Evolutionary conservation across 2,329 filamentous ascomycete species (phyloP), one percentile per base, ranked within the genome.

Genomic region (Fulvia fulva): DNA sequence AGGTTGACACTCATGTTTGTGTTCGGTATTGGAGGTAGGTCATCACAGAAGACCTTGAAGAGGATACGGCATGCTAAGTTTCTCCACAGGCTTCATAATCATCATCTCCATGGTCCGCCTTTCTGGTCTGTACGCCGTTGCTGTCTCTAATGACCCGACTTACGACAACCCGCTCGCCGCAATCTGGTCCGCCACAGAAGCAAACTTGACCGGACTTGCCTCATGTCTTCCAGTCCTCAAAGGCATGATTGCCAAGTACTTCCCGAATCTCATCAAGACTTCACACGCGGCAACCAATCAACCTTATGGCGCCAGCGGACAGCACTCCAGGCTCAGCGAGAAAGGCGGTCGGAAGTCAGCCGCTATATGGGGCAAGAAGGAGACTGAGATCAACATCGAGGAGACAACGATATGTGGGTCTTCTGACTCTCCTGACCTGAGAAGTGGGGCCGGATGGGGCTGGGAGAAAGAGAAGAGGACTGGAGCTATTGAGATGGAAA

Each of bases 21-120:
- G 1, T 72, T 73, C 47, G 69, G 67, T 1, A 62, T 73, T 23
- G 71, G 71, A 21, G 65, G 49, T 37, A 30, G 7, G 28, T 22
- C n/a, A 5, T 28, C 21, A 41, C n/a, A n/a, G n/a, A n/a, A n/a
- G n/a, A n/a, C n/a, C n/a, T n/a, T n/a, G n/a, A n/a, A n/a, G n/a
- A n/a, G n/a, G n/a, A n/a, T n/a, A n/a, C n/a, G n/a, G n/a, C n/a
- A 19, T 21, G 14, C 16, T 34, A 28, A 30, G 3, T 19, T 28
- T 11, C 12, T 26, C 2, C 28, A 22, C 8, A 51, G 49, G 63
- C 7, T 55, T 71, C 60, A 60, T 61, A 7, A 66, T 64, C 32
- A 43, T 61, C n/a, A 60, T 66, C 9, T 67, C 65, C 12, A 57
- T 65, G 19, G 55, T 68, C 9, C 64, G 65, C 28, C 60, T 67